Base-by-base conservation (phyloP, 2,329 filamentous ascomycete species). In the Bertia moriformis region DNA sequence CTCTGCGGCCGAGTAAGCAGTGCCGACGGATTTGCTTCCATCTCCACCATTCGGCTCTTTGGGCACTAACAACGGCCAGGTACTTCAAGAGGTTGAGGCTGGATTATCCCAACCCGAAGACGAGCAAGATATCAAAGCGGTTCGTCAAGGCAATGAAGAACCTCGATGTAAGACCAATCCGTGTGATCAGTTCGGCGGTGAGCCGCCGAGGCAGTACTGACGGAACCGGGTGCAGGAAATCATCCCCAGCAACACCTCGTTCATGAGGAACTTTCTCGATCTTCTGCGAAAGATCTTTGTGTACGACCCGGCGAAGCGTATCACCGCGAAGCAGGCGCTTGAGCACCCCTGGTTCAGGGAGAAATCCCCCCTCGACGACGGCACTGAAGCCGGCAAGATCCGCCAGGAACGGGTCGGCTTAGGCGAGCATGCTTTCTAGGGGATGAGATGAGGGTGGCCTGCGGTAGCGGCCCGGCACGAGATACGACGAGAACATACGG, bases 101-200 rank as follows among this genome's bases (percentile, higher is more conserved):
- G 15, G 77, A 81, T 46, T 83, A 81, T 45, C 78, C 78, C 3
- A 69, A 67, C 2, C 47, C 60, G 2, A 76, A 81, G 12, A 82
- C 78, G 1, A 76, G 73, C 0, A 63, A 76, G 41, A 74, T 76
- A 3, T 81, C 76, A 1, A 64, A 68, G 44, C 63, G 74, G 48
- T 83, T 81, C 49, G 78, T 83, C 12, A 77, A 76, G 54, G 76
- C 74, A n/a, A 83, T 83, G 78, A 82, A 81, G 54, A 66, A 65
- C 40, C 58, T 83, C 19, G 63, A 70, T 43, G 77, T 82, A 60
- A 46, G 71, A 59, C 4, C 13, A 39, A 10, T 22, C 33, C 19
- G 20, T 17, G n/a, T 39, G 18, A 22, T 12, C 14, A 37, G 3
- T 4, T 19, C 13, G 14, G 19, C 13, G 14, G 15, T 38, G 36